Conservation (phyloP, 1,284 basidiomycete genomes). For the Trichosporon ovoides region DNA sequence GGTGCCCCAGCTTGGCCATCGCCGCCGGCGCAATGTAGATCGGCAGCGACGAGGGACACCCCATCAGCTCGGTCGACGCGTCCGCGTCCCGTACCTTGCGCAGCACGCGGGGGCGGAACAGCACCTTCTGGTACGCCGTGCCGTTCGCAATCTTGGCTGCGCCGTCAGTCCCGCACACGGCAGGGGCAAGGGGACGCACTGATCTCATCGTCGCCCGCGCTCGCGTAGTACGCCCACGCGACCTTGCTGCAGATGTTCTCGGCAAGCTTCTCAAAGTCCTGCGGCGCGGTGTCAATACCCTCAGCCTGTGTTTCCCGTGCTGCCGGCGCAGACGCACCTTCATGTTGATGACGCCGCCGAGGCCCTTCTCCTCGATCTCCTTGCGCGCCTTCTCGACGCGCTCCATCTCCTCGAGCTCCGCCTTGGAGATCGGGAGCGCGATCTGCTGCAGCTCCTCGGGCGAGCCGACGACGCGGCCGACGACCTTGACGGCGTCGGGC, state of each 20-base stretch:
- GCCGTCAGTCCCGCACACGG: background rate
- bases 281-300: background rate
- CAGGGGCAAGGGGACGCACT: slow-evolving; percentile 52
- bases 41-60: slow-evolving; percentile 66
- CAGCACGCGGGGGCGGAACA: slow-evolving; percentile 79
- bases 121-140: slow-evolving; percentile 69
- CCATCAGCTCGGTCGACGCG: slow-evolving; percentile 73
- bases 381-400: slow-evolving; percentile 28
- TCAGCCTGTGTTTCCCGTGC: too few relatives aligned
- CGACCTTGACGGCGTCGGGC: slow-evolving; percentile 31
- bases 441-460: slow-evolving; percentile 33
- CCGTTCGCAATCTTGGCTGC: slow-evolving; percentile 58
- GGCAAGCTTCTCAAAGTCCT: slow-evolving; percentile 52
- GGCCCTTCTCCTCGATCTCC: slow-evolving; percentile 38
- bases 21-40: slow-evolving; percentile 60
- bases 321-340: slow-evolving; percentile 4
- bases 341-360: slow-evolving; percentile 43
- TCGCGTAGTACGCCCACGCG: slow-evolving; percentile 73
- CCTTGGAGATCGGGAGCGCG: slow-evolving; percentile 31
- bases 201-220: slow-evolving; percentile 73
- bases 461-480: slow-evolving; percentile 26
- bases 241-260: slow-evolving; percentile 64
- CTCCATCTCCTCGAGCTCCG: slow-evolving; percentile 37
- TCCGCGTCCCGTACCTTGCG: slow-evolving; percentile 73
- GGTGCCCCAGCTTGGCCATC: slow-evolving; percentile 78